These are phyloP conservation scores for Ophiostoma ips DNA, from an alignment of 2,329 filamentous ascomycete species.

Conservation along the genomic window DNA sequence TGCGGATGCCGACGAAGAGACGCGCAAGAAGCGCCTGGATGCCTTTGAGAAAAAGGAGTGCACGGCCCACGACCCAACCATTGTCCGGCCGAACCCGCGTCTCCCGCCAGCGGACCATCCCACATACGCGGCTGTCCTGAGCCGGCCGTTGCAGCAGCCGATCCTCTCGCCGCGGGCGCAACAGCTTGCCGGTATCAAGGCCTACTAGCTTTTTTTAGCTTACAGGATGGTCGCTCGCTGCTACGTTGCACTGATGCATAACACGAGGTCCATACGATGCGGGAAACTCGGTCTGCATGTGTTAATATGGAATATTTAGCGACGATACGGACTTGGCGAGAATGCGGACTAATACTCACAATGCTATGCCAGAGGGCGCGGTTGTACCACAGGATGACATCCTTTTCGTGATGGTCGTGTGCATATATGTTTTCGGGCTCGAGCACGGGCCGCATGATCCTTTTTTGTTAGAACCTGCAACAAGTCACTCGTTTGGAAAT, in stretches of 20 bases:
- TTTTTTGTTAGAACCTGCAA: constrained; percentile 11
- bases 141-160: neutral
- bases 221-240: constrained; percentile 16
- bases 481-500: neutral
- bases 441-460: constrained; percentile 22
- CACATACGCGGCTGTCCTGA: neutral
- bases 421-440: constrained; percentile 23
- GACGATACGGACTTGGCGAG: no score
- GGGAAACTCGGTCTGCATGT: constrained; percentile 20
- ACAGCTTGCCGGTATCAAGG: neutral
- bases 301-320: neutral
- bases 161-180: neutral
- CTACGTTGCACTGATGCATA: constrained; percentile 26
- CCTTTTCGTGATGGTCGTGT: constrained; percentile 23
- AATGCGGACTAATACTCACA: constrained; percentile 18
- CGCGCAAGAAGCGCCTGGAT: neutral
- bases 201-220: neutral
- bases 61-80: neutral
- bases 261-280: constrained; percentile 24
- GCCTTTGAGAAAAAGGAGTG: neutral
- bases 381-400: constrained; percentile 27
- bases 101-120: neutral
- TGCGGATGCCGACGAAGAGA: neutral
- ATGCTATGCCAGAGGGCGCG: constrained; percentile 26
- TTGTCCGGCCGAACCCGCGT: neutral